Evolutionary conservation across 805 yeast species (phyloP).

Genomic region (Wickerhamiella brachini): DNA sequence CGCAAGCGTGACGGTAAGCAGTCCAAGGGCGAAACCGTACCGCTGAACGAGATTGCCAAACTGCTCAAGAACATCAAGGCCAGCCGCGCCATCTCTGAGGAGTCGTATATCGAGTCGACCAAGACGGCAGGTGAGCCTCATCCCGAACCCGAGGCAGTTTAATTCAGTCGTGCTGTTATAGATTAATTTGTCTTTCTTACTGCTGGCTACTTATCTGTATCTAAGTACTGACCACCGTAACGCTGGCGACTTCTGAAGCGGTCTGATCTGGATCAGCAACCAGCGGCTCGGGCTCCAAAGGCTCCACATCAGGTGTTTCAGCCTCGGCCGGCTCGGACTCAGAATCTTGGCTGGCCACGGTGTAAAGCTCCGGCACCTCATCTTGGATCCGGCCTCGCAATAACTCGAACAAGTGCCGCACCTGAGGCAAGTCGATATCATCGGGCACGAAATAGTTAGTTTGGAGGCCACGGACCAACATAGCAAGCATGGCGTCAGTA

Average conservation of each 20-base stretch:
- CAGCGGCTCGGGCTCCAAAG: too few relatives aligned
- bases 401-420: not conserved
- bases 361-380: not conserved
- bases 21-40: slow-evolving; percentile 70
- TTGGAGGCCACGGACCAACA: not conserved
- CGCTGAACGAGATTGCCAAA: slow-evolving; percentile 54
- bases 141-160: not conserved
- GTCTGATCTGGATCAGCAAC: too few relatives aligned
- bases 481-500: not conserved
- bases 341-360: not conserved
- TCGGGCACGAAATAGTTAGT: not conserved
- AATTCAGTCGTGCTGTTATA: not conserved
- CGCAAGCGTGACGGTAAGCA: slow-evolving; percentile 96
- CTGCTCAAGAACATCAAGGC: slow-evolving; percentile 57
- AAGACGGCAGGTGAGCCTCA: not conserved
- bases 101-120: not conserved
- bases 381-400: not conserved
- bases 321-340: not conserved
- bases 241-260: too few relatives aligned
- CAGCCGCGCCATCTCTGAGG: slow-evolving; percentile 41
- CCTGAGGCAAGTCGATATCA: not conserved
- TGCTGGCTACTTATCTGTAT: not conserved
- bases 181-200: not conserved
- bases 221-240: too few relatives aligned
- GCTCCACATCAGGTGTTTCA: too few relatives aligned